phyloP scores from a whole-genome alignment of 768 basidiomycete species.

The Tricholoma matsutake region DNA sequence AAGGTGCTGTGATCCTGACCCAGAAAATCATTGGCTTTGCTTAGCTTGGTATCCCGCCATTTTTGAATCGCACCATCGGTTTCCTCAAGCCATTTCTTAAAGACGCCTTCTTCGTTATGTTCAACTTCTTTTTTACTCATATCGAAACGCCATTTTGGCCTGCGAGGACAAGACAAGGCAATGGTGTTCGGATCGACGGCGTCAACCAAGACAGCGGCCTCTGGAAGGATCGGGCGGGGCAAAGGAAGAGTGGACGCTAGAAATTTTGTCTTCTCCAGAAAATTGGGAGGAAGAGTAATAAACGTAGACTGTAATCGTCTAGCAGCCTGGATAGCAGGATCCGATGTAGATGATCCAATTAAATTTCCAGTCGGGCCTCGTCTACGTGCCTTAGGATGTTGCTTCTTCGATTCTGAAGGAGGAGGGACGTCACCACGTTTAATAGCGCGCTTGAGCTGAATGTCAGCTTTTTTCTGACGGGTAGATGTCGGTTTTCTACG shows the following conservation, averaged over 20 bases:
- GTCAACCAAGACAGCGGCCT: slow-evolving; percentile 35
- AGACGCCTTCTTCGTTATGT: slow-evolving; percentile 82
- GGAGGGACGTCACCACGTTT: slow-evolving; percentile 72
- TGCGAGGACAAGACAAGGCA: slow-evolving; percentile 49
- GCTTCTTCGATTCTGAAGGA: slow-evolving; percentile 30
- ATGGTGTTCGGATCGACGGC: slow-evolving; percentile 15
- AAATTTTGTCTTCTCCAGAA: slow-evolving; percentile 56
- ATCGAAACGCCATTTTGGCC: slow-evolving; percentile 87
- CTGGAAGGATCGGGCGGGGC: slow-evolving; percentile 50
- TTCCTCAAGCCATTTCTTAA: slow-evolving; percentile 71
- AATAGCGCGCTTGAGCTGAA: slow-evolving; percentile 76
- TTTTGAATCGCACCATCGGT: slow-evolving; percentile 55
- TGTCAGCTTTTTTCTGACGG: slow-evolving; percentile 68
- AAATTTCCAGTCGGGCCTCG: slow-evolving; percentile 30
- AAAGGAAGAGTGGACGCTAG: slow-evolving; percentile 55
- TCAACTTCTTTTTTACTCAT: slow-evolving; percentile 90
- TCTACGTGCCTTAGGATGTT: slow-evolving; percentile 23
- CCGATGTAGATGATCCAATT: slow-evolving; percentile 18
- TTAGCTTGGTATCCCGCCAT: slow-evolving; percentile 40
- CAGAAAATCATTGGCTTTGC: slow-evolving; percentile 12
- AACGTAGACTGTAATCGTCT: slow-evolving; percentile 69
- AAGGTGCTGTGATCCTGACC: slow-evolving; percentile 6
- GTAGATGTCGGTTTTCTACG: slow-evolving; percentile 56
- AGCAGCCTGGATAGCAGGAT: slow-evolving; percentile 36
- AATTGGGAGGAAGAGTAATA: slow-evolving; percentile 53